A percentile compares a stretch with the other conserved stretches of the same genome.
phyloP scores from a whole-genome alignment of 371 early-diverging fungal genomes.

The Lichtheimia ramosa region DNA sequence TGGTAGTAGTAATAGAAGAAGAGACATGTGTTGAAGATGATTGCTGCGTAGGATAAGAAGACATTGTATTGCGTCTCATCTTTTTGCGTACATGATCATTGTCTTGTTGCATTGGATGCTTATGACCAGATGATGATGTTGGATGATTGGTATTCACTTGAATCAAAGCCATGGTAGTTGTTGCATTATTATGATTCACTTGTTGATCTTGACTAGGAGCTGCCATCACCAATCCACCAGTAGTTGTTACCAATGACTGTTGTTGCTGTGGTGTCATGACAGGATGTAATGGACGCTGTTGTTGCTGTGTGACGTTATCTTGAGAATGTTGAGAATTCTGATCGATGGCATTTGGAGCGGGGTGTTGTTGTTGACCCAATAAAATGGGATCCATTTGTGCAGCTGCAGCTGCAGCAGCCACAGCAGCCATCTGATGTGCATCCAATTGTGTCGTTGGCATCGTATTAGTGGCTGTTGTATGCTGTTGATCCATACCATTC shows the following conservation, averaged over 20 bases:
- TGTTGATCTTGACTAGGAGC: neutral
- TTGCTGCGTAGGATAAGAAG: constrained; percentile 13
- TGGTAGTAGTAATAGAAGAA: neutral
- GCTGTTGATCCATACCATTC: neutral
- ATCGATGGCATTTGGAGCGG: no score
- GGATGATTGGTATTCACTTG: neutral
- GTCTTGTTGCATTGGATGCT: neutral
- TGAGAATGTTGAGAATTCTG: no score
- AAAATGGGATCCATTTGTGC: neutral
- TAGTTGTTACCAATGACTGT: neutral
- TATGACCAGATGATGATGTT: neutral
- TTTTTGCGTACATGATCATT: constrained; percentile 9
- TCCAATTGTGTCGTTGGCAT: neutral
- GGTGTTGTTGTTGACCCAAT: no score
- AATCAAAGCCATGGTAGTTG: neutral
- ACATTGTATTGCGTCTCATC: constrained; percentile 15
- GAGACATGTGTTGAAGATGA: neutral
- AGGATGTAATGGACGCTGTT: no score
- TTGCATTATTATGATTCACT: neutral
- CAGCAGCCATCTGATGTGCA: neutral
- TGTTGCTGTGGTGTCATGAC: neutral
- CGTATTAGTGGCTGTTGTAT: neutral
- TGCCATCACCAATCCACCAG: neutral
- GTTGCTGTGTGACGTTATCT: no score
- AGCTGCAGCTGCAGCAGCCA: neutral